These are phyloP conservation scores for Albizia julibrissin DNA, from an alignment of 306 rosid species.

Conservation along the genomic window DNA sequence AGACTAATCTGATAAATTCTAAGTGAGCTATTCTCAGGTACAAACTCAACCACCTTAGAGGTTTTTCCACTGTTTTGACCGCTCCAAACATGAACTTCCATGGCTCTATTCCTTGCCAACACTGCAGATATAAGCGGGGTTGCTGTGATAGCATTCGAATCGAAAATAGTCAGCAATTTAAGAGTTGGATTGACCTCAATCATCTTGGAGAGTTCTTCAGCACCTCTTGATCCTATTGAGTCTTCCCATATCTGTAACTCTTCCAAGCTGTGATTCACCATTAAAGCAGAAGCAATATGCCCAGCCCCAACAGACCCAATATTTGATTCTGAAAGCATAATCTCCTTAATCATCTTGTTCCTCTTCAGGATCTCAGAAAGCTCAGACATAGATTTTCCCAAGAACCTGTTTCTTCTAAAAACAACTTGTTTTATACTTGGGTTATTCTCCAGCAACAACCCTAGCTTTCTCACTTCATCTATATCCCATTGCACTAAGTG, in stretches of 20 bases:
- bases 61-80: slow-evolving; percentile 67
- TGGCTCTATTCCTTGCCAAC: slow-evolving; percentile 74
- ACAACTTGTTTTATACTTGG: slow-evolving; percentile 48
- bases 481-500: slow-evolving; percentile 69
- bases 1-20: slow-evolving; percentile 67
- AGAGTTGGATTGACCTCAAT: slow-evolving; percentile 83
- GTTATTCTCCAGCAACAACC: slow-evolving; percentile 48
- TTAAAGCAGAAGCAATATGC: slow-evolving; percentile 72
- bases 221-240: slow-evolving; percentile 89
- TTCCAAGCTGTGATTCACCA: slow-evolving; percentile 69
- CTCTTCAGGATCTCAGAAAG: slow-evolving; percentile 54
- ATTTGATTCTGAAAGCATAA: slow-evolving; percentile 74
- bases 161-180: slow-evolving; percentile 74
- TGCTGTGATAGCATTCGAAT: slow-evolving; percentile 68
- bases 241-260: slow-evolving; percentile 96
- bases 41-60: slow-evolving; percentile 88
- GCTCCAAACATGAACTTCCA: slow-evolving; percentile 92
- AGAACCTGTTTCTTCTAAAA: slow-evolving; percentile 66
- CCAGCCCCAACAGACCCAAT: slow-evolving; percentile 74
- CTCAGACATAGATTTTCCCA: slow-evolving; percentile 51
- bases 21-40: slow-evolving; percentile 68
- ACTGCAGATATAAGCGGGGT: slow-evolving; percentile 86
- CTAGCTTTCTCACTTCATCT: slow-evolving; percentile 49
- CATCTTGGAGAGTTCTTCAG: slow-evolving; percentile 91
- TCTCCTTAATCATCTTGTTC: slow-evolving; percentile 69